These are phyloP conservation scores for Saccharomycopsis hybrid DNA, from an alignment of 1,139 yeast species.

Conservation along the genomic window DNA sequence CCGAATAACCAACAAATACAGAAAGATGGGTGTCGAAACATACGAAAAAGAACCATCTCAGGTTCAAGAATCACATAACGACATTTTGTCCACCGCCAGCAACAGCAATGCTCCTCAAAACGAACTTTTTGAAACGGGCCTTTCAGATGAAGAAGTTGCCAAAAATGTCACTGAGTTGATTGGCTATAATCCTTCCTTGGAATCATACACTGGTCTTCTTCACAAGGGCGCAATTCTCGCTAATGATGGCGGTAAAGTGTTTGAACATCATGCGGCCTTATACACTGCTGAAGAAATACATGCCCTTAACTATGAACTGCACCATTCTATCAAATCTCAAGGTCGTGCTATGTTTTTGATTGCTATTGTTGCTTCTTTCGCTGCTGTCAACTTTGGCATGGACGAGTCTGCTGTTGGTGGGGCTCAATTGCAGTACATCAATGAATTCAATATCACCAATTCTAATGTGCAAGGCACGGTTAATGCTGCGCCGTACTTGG, in stretches of 20 bases:
- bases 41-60: too few relatives aligned
- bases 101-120: too few relatives aligned
- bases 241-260: constrained; percentile 23
- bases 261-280: constrained; percentile 17
- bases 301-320: constrained; percentile 21
- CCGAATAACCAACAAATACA: too few relatives aligned
- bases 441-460: constrained; percentile 31
- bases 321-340: constrained; percentile 24
- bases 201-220: constrained; percentile 23
- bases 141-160: constrained; percentile 23
- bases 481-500: constrained; percentile 47
- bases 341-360: constrained; percentile 24
- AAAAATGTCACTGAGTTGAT: constrained; percentile 17
- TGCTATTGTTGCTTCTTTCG: constrained; percentile 27
- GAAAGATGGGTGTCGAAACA: too few relatives aligned
- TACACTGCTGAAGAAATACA: constrained; percentile 23
- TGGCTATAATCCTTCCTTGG: constrained; percentile 19
- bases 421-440: constrained; percentile 43
- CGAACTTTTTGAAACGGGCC: constrained; percentile 18
- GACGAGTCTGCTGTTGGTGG: constrained; percentile 46
- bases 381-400: constrained; percentile 30
- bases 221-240: constrained; percentile 27
- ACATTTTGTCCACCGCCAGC: too few relatives aligned
- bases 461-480: constrained; percentile 41
- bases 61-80: too few relatives aligned